Conservation (phyloP, 2,329 filamentous ascomycete species). For the Fusarium oxysporum region DNA sequence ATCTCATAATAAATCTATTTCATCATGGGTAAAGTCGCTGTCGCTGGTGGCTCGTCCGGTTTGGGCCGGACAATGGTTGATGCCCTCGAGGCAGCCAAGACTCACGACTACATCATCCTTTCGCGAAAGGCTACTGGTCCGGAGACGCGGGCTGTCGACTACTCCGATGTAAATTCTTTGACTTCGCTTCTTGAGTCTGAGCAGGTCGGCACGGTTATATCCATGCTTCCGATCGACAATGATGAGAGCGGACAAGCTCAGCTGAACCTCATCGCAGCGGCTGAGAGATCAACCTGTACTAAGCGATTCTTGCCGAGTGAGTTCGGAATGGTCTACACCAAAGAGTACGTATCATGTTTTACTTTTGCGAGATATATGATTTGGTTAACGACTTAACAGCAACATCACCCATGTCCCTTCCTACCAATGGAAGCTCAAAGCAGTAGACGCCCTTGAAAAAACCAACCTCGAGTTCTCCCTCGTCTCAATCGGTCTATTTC, state of each 20-base stretch:
- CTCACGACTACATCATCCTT: not conserved
- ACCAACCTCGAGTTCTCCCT: not conserved
- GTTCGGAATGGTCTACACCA: not conserved
- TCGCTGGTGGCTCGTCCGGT: conserved; percentile 3
- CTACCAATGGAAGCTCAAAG: not conserved
- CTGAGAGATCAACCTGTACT: not conserved
- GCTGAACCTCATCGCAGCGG: not conserved
- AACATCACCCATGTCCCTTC: not conserved
- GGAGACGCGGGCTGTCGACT: accelerated
- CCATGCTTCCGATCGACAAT: not conserved
- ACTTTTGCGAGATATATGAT: accelerated
- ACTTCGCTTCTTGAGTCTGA: not conserved
- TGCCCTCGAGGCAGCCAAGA: not conserved
- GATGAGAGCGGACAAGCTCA: conserved; percentile 7
- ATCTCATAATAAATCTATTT: accelerated
- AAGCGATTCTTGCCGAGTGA: conserved; percentile 2
- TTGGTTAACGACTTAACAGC: not conserved
- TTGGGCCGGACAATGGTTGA: not conserved
- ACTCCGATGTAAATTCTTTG: not conserved
- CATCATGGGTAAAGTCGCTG: not conserved
- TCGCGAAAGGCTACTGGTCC: not conserved
- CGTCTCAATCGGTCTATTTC: not conserved
- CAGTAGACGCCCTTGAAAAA: not conserved
- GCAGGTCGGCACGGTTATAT: not conserved
- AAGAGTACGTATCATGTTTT: not conserved